Conservation (phyloP, 2,329 filamentous ascomycete species). For the Nemania diffusa region DNA sequence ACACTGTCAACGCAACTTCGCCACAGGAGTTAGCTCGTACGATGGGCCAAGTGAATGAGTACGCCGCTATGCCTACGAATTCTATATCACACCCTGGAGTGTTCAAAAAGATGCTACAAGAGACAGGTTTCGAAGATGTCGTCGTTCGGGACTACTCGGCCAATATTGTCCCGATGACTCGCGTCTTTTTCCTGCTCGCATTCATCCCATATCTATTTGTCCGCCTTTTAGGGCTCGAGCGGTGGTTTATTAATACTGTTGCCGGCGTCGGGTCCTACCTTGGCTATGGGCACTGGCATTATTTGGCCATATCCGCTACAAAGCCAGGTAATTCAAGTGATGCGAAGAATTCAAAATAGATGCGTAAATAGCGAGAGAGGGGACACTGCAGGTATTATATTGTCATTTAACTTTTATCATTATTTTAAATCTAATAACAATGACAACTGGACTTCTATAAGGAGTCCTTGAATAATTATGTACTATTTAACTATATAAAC, state of each 20-base stretch:
- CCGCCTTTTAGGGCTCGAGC: constrained; percentile 55
- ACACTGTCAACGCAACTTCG: constrained; percentile 49
- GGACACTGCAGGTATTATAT: neutral
- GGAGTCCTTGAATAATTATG: no score
- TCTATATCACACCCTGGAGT: constrained; percentile 52
- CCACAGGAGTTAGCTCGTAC: constrained; percentile 40
- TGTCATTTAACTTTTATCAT: no score
- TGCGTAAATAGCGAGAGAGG: neutral
- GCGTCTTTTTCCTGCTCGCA: constrained; percentile 59
- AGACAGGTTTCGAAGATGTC: constrained; percentile 58
- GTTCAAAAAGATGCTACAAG: constrained; percentile 54
- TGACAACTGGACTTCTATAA: no score
- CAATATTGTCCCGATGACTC: constrained; percentile 59
- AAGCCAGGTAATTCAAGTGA: constrained; percentile 48
- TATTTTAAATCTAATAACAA: no score
- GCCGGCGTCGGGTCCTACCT: constrained; percentile 53
- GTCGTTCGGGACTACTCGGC: constrained; percentile 56
- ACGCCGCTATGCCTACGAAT: constrained; percentile 59
- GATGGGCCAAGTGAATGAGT: constrained; percentile 54
- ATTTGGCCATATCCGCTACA: constrained; percentile 51
- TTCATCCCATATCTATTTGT: constrained; percentile 60
- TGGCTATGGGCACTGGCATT: constrained; percentile 49
- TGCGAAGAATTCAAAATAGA: constrained; percentile 34
- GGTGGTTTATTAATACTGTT: constrained; percentile 59
- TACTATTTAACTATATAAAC: no score